Evolutionary conservation across 805 yeast genomes (phyloP), one percentile per base, ranked within the genome.

Genomic region (Candida nanaspora): DNA sequence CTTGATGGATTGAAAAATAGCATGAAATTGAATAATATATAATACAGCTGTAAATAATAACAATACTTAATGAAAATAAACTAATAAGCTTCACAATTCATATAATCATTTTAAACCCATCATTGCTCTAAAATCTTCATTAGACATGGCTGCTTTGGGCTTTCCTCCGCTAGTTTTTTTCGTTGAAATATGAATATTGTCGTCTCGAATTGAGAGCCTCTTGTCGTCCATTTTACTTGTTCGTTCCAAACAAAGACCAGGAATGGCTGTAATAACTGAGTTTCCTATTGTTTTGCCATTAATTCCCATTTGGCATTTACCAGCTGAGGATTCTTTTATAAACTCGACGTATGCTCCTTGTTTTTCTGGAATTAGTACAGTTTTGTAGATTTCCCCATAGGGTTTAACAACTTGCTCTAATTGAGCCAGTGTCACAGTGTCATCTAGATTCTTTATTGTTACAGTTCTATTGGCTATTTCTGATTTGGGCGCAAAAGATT

Each of bases 271-370:
- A 2, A 71, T 30, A 0, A 27, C 36, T 34, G 52, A 57, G 2
- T 61, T 68, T 15, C 69, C 68, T 15, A 73, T 61, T 10, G 43
- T 46, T 20, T 46, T 46, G 0, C 75, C 74, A 26, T 68, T 63
- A 14, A 76, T 46, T 11, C 54, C 49, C 57, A 80, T 51, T 0
- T 66, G 59, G 0, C 77, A 78, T 35, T 59, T 65, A 0, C 86
- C 86, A 1, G 82, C 76, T 35, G 67, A 68, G 7, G 57, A 49
- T 0, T 64, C 57, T 6, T 53, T 57, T 21, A 54, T 55, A 45
- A 74, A 74, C 44, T 72, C 73, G 4, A 80, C 64, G 25, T 80
- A 47, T 0, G 82, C 82, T 4, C 73, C 74, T 6, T 59, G 50
- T 16, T 56, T 49, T 19, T 68, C 72, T 0, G 80, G 70, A 29